phyloP scores from a whole-genome alignment of 345 rosid genomes.

The Pugionium cornutum region DNA sequence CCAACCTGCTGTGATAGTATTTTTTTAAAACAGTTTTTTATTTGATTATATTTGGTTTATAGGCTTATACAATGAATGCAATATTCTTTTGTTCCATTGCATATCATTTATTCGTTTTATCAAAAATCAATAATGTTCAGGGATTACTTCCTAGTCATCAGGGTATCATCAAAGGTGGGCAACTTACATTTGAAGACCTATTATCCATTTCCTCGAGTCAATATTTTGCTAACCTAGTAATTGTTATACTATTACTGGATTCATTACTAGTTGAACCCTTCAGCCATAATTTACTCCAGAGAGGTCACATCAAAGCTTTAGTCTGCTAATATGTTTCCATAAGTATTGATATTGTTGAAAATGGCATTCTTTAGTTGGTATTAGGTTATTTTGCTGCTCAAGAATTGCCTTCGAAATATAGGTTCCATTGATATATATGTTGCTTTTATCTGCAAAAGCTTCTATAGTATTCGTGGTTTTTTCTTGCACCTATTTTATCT shows the following conservation, averaged over 20 bases:
- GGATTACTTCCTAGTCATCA: slow-evolving; percentile 26
- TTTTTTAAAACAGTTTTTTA: slow-evolving; percentile 5
- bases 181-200: slow-evolving; percentile 22
- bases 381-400: slow-evolving; percentile 20
- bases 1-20: slow-evolving; percentile 21
- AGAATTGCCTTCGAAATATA: slow-evolving; percentile 10
- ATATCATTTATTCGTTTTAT: background rate
- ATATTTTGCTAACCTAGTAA: slow-evolving; percentile 23
- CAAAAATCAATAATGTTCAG: slow-evolving; percentile 5
- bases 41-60: background rate
- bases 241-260: slow-evolving; percentile 2
- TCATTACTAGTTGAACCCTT: slow-evolving; percentile 4
- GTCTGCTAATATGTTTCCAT: slow-evolving; percentile 2
- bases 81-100: slow-evolving; percentile 10
- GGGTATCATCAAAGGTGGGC: slow-evolving; percentile 29
- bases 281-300: slow-evolving; percentile 14
- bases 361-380: slow-evolving; percentile 1
- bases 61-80: background rate
- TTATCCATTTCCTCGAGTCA: background rate
- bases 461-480: slow-evolving; percentile 52
- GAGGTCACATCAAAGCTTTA: slow-evolving; percentile 12
- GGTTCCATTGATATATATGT: slow-evolving; percentile 33
- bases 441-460: slow-evolving; percentile 44
- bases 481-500: slow-evolving; percentile 79
- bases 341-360: slow-evolving; percentile 11